These are phyloP conservation scores for Farysia itapuensis DNA, from an alignment of 1,284 basidiomycete genomes.

Conservation along the genomic window DNA sequence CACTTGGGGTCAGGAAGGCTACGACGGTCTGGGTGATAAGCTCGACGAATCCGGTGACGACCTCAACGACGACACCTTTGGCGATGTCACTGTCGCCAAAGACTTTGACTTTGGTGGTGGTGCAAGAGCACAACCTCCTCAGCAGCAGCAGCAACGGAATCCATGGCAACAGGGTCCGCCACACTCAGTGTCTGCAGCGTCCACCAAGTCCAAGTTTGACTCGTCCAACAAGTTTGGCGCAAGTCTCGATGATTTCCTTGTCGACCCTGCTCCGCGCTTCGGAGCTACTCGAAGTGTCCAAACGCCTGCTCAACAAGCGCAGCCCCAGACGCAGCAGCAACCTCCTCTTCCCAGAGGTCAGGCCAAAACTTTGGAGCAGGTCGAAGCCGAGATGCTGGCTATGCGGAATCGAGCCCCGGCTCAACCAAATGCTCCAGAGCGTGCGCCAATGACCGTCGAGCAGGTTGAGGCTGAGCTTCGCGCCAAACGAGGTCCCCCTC, in stretches of 20 bases:
- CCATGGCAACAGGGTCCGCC: slow-evolving; percentile 16
- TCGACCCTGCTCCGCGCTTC: slow-evolving; percentile 34
- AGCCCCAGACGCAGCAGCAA: slow-evolving; percentile 11
- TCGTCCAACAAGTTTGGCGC: slow-evolving; percentile 45
- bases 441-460: slow-evolving; percentile 74
- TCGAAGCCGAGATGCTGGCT: slow-evolving; percentile 60
- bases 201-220: slow-evolving; percentile 32
- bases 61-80: slow-evolving; percentile 83
- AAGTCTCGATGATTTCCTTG: slow-evolving; percentile 58
- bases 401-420: slow-evolving; percentile 35
- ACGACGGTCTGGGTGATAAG: slow-evolving; percentile 83
- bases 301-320: too few species aligned
- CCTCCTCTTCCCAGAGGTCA: slow-evolving; percentile 22
- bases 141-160: slow-evolving; percentile 2
- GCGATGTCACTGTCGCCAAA: slow-evolving; percentile 65
- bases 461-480: slow-evolving; percentile 85
- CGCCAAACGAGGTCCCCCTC: slow-evolving; percentile 14
- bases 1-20: slow-evolving; percentile 84
- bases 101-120: slow-evolving; percentile 81
- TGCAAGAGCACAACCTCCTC: slow-evolving; percentile 1
- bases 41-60: slow-evolving; percentile 69
- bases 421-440: slow-evolving; percentile 14
- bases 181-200: slow-evolving; percentile 18
- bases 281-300: slow-evolving; percentile 25
- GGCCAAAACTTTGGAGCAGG: slow-evolving; percentile 59